Evolutionary conservation across 2,329 filamentous ascomycete genomes (phyloP).

Genomic region (Colletotrichum ledebouriae): DNA sequence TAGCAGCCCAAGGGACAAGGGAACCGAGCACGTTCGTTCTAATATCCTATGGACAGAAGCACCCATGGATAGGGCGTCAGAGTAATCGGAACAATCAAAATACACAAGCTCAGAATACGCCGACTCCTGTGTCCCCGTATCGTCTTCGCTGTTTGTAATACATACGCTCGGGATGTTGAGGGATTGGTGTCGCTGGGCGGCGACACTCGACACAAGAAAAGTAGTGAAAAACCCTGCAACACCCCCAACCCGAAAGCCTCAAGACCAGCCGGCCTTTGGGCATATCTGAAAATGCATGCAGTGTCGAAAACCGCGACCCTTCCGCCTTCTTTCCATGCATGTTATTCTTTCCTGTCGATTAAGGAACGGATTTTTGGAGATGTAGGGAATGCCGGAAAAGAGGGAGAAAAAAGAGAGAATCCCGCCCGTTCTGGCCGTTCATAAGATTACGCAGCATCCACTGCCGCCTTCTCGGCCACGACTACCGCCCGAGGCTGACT

Average conservation of each 20-base stretch:
- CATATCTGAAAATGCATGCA: constrained; percentile 39
- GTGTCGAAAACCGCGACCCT: constrained; percentile 12
- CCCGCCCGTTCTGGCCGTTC: constrained; percentile 28
- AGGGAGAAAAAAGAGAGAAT: background rate
- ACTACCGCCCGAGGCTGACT: constrained; percentile 56
- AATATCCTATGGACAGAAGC: constrained; percentile 41
- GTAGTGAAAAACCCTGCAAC: constrained; percentile 37
- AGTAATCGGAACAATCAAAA: constrained; percentile 42
- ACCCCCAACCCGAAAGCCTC: constrained; percentile 32
- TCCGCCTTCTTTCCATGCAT: constrained; percentile 31
- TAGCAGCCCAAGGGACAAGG: constrained; percentile 21
- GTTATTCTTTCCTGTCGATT: constrained; percentile 14
- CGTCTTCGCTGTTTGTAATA: constrained; percentile 44
- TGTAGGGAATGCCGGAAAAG: constrained; percentile 6
- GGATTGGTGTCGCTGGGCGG: constrained; percentile 2
- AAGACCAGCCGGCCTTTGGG: constrained; percentile 35
- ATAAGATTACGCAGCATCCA: constrained; percentile 67
- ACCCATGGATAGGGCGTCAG: constrained; percentile 41
- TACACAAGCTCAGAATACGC: constrained; percentile 46
- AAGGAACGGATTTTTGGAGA: constrained; percentile 31
- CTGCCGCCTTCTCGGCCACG: constrained; percentile 56
- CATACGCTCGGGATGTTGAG: constrained; percentile 41
- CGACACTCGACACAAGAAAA: constrained; percentile 25
- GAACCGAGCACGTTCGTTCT: constrained; percentile 40
- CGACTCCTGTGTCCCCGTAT: constrained; percentile 45